These are phyloP conservation scores for Phytophthora citricola DNA, from an alignment of 352 stramenopile genomes.

Conservation along the genomic window DNA sequence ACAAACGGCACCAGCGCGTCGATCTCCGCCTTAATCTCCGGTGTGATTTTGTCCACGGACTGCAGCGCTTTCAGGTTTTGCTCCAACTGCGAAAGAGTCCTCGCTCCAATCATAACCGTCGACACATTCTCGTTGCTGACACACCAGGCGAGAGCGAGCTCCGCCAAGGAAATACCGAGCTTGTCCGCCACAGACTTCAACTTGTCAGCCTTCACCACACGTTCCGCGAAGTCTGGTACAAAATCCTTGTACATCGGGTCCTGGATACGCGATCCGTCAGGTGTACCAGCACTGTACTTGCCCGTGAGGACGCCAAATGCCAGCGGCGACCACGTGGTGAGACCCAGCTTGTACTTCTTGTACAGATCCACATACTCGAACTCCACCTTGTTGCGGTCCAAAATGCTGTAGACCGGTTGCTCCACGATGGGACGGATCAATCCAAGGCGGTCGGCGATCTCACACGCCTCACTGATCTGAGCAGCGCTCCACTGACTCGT, in stretches of 20 bases:
- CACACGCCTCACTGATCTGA: too few relatives aligned
- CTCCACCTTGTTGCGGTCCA: too few relatives aligned
- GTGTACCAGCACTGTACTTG: neutral
- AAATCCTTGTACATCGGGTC: conserved; percentile 3
- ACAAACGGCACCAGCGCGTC: conserved; percentile 37
- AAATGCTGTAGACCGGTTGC: too few relatives aligned
- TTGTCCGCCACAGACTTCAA: conserved; percentile 45
- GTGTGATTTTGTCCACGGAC: conserved; percentile 50
- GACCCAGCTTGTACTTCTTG: too few relatives aligned
- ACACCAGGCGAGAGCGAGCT: conserved; percentile 67
- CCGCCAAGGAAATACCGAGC: conserved; percentile 45
- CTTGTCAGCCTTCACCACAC: conserved; percentile 35
- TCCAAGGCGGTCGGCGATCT: too few relatives aligned
- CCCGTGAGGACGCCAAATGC: too few relatives aligned
- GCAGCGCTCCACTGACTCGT: too few relatives aligned
- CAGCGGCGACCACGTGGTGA: too few relatives aligned
- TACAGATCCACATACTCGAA: too few relatives aligned
- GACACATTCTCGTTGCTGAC: conserved; percentile 58
- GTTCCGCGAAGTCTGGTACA: conserved; percentile 15
- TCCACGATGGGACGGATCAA: too few relatives aligned
- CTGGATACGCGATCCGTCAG: too few relatives aligned
- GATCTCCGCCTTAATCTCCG: conserved; percentile 57
- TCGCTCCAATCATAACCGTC: conserved; percentile 64
- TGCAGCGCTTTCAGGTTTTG: conserved; percentile 61
- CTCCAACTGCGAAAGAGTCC: conserved; percentile 47